These are phyloP conservation scores for Crucihimalaya himalaica DNA, from an alignment of 345 rosid genomes.

Conservation along the genomic window DNA sequence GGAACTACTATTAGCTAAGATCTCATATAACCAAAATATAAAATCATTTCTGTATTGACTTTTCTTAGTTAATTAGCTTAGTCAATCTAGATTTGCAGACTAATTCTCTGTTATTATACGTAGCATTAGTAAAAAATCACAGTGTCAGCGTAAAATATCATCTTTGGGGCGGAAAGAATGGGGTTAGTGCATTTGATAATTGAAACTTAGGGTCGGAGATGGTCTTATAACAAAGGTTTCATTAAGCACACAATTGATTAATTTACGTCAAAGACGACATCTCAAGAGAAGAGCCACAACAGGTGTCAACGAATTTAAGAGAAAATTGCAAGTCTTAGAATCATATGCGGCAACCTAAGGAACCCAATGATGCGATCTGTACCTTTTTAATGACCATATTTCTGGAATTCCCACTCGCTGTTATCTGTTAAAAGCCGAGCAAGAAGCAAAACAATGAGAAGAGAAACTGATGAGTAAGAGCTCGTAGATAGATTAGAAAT, in stretches of 20 bases:
- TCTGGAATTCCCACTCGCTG: conserved; percentile 94
- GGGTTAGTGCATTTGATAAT: background rate
- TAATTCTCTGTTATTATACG: too few species aligned
- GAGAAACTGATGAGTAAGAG: background rate
- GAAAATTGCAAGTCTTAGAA: background rate
- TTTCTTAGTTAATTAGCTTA: background rate
- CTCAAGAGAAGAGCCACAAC: background rate
- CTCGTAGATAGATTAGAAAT: background rate
- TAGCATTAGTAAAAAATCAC: background rate
- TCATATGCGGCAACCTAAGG: background rate
- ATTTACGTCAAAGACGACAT: background rate
- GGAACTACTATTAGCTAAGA: too few species aligned
- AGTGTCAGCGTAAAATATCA: background rate
- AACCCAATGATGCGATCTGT: background rate
- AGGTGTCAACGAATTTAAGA: background rate
- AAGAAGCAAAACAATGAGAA: background rate
- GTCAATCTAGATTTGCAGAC: background rate
- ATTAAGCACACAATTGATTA: background rate
- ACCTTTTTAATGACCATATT: conserved; percentile 71
- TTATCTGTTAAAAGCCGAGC: conserved; percentile 51
- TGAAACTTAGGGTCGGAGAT: background rate
- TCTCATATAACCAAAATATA: too few species aligned
- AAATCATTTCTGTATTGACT: too few species aligned
- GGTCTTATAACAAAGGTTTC: background rate
- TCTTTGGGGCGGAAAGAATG: background rate